These are phyloP conservation scores for Exophiala lecanii-corni DNA, from an alignment of 2,329 filamentous ascomycete genomes.

Conservation along the genomic window DNA sequence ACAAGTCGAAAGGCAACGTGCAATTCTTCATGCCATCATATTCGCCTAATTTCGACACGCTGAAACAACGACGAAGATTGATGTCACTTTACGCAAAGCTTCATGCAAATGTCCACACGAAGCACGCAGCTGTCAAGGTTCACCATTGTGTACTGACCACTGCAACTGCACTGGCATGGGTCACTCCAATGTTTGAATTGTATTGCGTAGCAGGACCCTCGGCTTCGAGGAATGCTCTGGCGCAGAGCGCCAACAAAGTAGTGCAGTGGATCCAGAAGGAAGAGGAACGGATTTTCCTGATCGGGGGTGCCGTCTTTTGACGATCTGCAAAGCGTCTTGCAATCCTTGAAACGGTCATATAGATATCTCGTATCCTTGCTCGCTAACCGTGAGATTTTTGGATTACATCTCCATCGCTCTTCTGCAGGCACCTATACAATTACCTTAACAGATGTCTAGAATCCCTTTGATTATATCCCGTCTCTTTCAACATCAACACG, in stretches of 20 bases:
- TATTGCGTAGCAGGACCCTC: conserved; percentile 87
- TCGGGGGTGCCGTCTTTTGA: conserved; percentile 85
- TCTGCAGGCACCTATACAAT: neutral
- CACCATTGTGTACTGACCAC: conserved; percentile 68
- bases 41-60: conserved; percentile 57
- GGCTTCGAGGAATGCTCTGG: conserved; percentile 59
- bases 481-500: conserved; percentile 66
- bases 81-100: conserved; percentile 81
- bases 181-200: conserved; percentile 85
- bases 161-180: conserved; percentile 79
- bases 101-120: conserved; percentile 78
- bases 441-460: conserved; percentile 58
- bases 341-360: neutral
- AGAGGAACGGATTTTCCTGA: conserved; percentile 92
- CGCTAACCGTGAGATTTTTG: no score
- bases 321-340: neutral
- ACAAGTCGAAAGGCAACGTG: conserved; percentile 90
- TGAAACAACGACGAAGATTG: conserved; percentile 44
- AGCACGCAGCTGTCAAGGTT: conserved; percentile 79
- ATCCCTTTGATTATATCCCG: conserved; percentile 57
- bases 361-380: no score
- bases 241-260: conserved; percentile 81
- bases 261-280: conserved; percentile 88
- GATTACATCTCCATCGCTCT: no score
- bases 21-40: conserved; percentile 92